Evolutionary conservation across 164 flowering plant species (phyloP).

Genomic region (Nelumbo lutea): DNA sequence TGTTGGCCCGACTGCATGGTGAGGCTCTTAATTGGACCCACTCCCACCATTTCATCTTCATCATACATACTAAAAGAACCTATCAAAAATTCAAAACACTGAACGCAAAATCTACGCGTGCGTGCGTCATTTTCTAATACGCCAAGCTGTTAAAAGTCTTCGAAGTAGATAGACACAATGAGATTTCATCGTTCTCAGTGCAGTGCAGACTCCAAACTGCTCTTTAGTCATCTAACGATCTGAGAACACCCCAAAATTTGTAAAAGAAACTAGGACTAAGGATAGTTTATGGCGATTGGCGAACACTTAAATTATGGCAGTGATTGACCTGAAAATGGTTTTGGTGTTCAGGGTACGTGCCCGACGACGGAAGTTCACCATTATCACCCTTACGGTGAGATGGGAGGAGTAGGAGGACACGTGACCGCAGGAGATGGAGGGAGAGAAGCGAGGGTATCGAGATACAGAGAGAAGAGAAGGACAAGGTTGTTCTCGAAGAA

Average conservation of each 20-base stretch:
- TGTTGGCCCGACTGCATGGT: slow-evolving; percentile 63
- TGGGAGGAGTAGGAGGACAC: slow-evolving; percentile 25
- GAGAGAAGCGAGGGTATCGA: slow-evolving; percentile 82
- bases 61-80: not conserved
- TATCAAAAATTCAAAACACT: too few species aligned
- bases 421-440: slow-evolving; percentile 45
- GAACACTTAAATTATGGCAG: not conserved
- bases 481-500: slow-evolving; percentile 88
- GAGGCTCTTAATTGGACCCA: slow-evolving; percentile 4
- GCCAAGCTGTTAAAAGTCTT: too few species aligned
- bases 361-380: slow-evolving; percentile 28
- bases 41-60: not conserved
- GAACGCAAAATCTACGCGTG: too few species aligned
- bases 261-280: too few species aligned
- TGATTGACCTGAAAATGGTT: not conserved
- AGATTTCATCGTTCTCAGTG: too few species aligned
- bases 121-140: too few species aligned
- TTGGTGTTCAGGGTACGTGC: slow-evolving; percentile 28
- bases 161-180: too few species aligned
- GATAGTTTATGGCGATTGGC: too few species aligned
- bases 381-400: slow-evolving; percentile 25
- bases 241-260: too few species aligned
- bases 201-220: too few species aligned
- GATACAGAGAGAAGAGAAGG: slow-evolving; percentile 84
- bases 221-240: too few species aligned